Evolutionary conservation across 495 filamentous ascomycete species (phyloP).

Genomic region (Aspergillus wentii): DNA sequence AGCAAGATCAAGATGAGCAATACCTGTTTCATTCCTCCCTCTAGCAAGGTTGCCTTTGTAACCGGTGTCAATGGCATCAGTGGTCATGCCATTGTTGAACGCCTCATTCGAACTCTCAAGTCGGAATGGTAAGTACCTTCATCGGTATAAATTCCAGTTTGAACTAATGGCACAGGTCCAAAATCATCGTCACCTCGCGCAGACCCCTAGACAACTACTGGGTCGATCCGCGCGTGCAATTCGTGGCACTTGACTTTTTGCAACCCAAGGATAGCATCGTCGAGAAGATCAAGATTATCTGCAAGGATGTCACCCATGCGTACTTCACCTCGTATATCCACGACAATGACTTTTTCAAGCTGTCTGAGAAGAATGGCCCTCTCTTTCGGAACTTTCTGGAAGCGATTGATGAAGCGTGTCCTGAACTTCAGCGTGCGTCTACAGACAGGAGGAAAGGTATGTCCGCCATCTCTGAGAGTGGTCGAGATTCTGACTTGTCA

Average conservation of each 20-base stretch:
- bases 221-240: slow-evolving; percentile 18
- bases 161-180: neutral
- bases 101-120: neutral
- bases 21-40: no score
- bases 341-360: slow-evolving; percentile 11
- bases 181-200: slow-evolving; percentile 22
- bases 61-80: slow-evolving; percentile 15
- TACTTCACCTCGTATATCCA: slow-evolving; percentile 25
- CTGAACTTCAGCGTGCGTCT: slow-evolving; percentile 4
- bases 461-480: neutral
- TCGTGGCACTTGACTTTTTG: slow-evolving; percentile 17
- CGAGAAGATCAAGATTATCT: slow-evolving; percentile 7
- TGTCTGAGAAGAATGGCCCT: slow-evolving; percentile 6
- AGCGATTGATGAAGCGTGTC: slow-evolving; percentile 2
- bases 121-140: neutral
- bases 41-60: slow-evolving; percentile 7
- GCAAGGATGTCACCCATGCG: slow-evolving; percentile 18
- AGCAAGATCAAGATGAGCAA: no score
- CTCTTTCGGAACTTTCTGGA: slow-evolving; percentile 20
- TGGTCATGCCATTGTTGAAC: slow-evolving; percentile 10
- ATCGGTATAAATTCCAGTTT: neutral
- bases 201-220: slow-evolving; percentile 4
- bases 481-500: neutral
- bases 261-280: neutral
- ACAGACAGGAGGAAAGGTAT: slow-evolving; percentile 10